Conservation (phyloP, 2,329 filamentous ascomycete genomes). For the Sarocladium brachiariae region DNA sequence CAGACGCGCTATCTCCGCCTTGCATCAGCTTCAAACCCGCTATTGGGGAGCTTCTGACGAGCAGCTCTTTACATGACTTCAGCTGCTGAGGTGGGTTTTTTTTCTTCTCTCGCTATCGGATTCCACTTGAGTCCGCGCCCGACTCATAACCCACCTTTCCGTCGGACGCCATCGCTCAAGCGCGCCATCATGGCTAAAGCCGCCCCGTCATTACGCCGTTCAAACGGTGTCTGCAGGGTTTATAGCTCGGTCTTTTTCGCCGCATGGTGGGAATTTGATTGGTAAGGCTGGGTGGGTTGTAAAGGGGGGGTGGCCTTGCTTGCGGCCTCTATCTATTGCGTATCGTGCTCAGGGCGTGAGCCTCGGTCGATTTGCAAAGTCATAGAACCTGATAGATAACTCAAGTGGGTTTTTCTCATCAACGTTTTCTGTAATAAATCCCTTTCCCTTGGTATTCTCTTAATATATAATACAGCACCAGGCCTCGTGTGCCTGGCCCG, state of each 20-base stretch:
- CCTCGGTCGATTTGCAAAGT: background rate
- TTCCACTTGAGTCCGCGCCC: background rate
- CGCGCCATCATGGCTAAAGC: background rate
- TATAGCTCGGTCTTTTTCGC: background rate
- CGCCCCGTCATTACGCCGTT: background rate
- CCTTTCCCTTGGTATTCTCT: background rate
- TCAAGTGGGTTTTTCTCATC: background rate
- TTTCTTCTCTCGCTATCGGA: background rate
- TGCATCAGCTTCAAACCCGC: background rate
- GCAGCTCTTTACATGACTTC: too few species aligned
- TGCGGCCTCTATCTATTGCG: background rate
- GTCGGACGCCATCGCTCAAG: too few species aligned
- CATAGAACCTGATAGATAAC: background rate
- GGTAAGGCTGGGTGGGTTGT: background rate
- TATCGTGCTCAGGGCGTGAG: background rate
- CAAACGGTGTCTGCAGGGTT: background rate
- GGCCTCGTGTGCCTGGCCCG: too few species aligned
- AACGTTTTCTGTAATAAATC: background rate
- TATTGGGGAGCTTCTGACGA: background rate
- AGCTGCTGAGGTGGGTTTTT: too few species aligned
- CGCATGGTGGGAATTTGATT: background rate
- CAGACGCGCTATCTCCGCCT: background rate
- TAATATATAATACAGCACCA: conserved; percentile 1
- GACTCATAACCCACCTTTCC: background rate
- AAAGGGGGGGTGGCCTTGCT: too few species aligned